phyloP scores from a whole-genome alignment of 306 rosid species.

The Prunus davidiana region DNA sequence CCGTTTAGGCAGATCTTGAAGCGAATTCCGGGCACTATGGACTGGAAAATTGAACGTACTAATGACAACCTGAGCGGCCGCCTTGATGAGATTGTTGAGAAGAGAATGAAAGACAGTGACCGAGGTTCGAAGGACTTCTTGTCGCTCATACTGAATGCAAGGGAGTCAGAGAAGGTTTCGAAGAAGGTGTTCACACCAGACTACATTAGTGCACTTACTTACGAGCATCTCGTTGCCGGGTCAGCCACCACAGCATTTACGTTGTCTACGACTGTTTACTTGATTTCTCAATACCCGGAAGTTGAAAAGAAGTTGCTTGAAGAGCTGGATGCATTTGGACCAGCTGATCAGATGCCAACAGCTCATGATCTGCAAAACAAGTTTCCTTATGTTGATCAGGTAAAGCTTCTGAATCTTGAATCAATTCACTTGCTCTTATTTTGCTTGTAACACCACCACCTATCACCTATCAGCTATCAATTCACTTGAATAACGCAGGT shows the following conservation, averaged over 20 bases:
- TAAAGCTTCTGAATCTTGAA: conserved; percentile 1
- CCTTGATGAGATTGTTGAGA: conserved; percentile 64
- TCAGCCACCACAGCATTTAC: conserved; percentile 89
- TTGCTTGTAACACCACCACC: not conserved
- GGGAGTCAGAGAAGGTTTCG: conserved; percentile 52
- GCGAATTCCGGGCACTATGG: conserved; percentile 92
- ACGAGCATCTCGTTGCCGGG: conserved; percentile 91
- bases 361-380: conserved; percentile 69
- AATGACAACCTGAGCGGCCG: conserved; percentile 52
- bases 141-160: conserved; percentile 67
- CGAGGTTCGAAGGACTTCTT: conserved; percentile 72
- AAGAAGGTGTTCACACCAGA: conserved; percentile 61
- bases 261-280: conserved; percentile 62
- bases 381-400: conserved; percentile 90
- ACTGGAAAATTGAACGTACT: conserved; percentile 70
- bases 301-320: conserved; percentile 67
- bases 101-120: conserved; percentile 48
- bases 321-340: conserved; percentile 74
- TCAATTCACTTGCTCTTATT: not conserved
- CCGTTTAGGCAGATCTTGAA: conserved; percentile 78
- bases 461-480: no score
- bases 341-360: conserved; percentile 45
- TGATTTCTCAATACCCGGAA: conserved; percentile 77
- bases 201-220: conserved; percentile 75
- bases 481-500: conserved; percentile 43